Evolutionary conservation across 2,329 filamentous ascomycete species (phyloP), one percentile per base, ranked within the genome.

Genomic region (Huntiella bhutanensis): DNA sequence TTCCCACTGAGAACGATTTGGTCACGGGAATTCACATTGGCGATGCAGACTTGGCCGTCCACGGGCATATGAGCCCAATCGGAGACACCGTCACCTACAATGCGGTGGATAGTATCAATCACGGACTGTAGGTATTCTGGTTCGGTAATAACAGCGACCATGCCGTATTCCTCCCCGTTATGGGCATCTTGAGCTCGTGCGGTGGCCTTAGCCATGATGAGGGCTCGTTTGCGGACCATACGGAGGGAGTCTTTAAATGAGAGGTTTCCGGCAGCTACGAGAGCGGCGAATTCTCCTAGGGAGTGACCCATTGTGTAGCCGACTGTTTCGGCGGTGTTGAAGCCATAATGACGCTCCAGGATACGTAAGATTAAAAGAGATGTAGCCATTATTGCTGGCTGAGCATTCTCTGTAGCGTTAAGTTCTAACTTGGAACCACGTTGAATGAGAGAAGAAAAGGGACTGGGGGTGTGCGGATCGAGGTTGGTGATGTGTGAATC

Each of bases 351-450:
- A 51, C 73, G 67, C 64, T 95, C 85, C 52, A 96, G 70, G 50
- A 95, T 77, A 47, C 83, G 80, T 46, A 95, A 70, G 57, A 95
- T 92, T 49, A 94, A 72, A 57, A 95, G 78, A 22, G 84, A 92
- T 3, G 85, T 91, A 11, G 86, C 84, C 85, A 96, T 93, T 61
- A 95, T 94, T 55, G 88, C 87, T 1, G 88, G 88, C 61, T 96
- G 88, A 3, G 88, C 82, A 58, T 93, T 87, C 53, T 82, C 75
- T 4, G 88, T 95, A 48, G 75, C 73, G 36, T 83, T 92, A 47
- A 96, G 74, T 44, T 70, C 64, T 47, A 75, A 76, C 54, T 82
- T 83, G 1, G 88, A 82, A 0, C 88, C 87, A 22, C 82, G 68
- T 50, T 79, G 76, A 54, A 95, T 94, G 49, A 88, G 70, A 19